phyloP scores from a whole-genome alignment of 139 green algal genomes.

The Micromonas commoda region DNA sequence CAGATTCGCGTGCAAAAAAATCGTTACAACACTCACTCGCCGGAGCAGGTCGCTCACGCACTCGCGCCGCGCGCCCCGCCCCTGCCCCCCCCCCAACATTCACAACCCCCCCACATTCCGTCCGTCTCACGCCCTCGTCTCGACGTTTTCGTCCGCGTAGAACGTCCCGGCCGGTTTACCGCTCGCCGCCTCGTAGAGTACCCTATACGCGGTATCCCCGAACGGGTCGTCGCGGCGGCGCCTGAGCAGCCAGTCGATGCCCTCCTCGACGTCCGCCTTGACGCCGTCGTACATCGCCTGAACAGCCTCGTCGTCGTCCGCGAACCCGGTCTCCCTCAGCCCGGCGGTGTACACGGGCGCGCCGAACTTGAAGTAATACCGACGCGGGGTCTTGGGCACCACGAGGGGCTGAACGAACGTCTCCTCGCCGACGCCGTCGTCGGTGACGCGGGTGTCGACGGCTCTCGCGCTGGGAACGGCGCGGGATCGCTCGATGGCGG shows the following conservation, averaged over 20 bases:
- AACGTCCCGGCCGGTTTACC: slow-evolving; percentile 60
- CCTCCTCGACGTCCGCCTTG: slow-evolving; percentile 53
- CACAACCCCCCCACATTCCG: too few species aligned
- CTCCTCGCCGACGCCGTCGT: slow-evolving; percentile 34
- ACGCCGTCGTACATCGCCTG: slow-evolving; percentile 56
- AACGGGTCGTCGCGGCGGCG: slow-evolving; percentile 72
- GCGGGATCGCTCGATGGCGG: not conserved
- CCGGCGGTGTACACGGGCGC: slow-evolving; percentile 53
- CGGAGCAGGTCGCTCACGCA: too few species aligned
- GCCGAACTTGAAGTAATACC: slow-evolving; percentile 87
- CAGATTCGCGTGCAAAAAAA: too few species aligned
- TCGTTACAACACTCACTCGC: too few species aligned
- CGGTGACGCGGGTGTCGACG: slow-evolving; percentile 36
- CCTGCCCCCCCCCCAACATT: too few species aligned
- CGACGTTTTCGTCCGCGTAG: not conserved
- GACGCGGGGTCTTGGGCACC: slow-evolving; percentile 45
- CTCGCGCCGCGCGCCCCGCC: too few species aligned
- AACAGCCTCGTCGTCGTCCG: slow-evolving; percentile 46
- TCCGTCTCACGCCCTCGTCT: not conserved
- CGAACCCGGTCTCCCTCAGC: slow-evolving; percentile 36
- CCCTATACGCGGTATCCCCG: slow-evolving; percentile 49
- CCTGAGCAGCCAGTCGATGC: slow-evolving; percentile 62
- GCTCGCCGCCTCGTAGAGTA: slow-evolving; percentile 63
- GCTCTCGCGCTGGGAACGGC: not conserved
- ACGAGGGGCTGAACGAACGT: slow-evolving; percentile 21